Percentiles rank a stretch among this genome's conserved stretches.
These are phyloP conservation scores for Acidomyces sp. DNA, from an alignment of 495 filamentous ascomycete genomes.

Conservation along the genomic window DNA sequence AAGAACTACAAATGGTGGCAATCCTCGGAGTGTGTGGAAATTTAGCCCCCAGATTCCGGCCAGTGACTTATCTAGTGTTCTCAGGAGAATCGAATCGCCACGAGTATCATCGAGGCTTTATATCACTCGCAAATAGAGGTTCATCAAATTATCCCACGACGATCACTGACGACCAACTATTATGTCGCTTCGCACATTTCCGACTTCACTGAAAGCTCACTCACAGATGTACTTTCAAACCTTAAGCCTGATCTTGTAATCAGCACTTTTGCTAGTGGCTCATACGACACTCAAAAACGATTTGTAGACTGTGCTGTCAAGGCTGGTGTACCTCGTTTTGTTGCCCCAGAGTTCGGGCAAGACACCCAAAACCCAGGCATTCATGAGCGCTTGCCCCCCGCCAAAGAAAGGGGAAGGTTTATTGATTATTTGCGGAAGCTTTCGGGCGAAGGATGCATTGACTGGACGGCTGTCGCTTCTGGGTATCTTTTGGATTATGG, in stretches of 20 bases:
- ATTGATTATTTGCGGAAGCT: constrained; percentile 10
- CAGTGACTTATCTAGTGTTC: too few species aligned
- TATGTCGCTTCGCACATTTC: too few species aligned
- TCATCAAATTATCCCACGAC: too few species aligned
- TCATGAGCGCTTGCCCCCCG: constrained; percentile 12
- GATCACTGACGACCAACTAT: too few species aligned
- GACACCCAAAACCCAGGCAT: constrained; percentile 35
- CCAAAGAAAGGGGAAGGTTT: constrained; percentile 1
- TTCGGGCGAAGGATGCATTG: neutral
- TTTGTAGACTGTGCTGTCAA: constrained; percentile 49
- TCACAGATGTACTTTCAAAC: constrained; percentile 30
- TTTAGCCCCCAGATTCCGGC: too few species aligned
- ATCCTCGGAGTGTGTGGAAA: too few species aligned
- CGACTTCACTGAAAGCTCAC: too few species aligned
- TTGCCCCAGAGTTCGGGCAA: constrained; percentile 53
- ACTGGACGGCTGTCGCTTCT: constrained; percentile 20
- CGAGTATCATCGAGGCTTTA: too few species aligned
- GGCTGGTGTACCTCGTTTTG: constrained; percentile 47
- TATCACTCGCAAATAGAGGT: too few species aligned
- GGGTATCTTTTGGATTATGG: constrained; percentile 17
- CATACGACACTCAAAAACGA: constrained; percentile 28
- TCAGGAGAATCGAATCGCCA: too few species aligned
- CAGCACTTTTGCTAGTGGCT: constrained; percentile 31
- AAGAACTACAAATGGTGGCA: too few species aligned
- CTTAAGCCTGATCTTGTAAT: constrained; percentile 45